Percentiles rank a stretch among this genome's conserved stretches.
phyloP scores from a whole-genome alignment of 768 basidiomycete species.

The Phylloporus scabripes region DNA sequence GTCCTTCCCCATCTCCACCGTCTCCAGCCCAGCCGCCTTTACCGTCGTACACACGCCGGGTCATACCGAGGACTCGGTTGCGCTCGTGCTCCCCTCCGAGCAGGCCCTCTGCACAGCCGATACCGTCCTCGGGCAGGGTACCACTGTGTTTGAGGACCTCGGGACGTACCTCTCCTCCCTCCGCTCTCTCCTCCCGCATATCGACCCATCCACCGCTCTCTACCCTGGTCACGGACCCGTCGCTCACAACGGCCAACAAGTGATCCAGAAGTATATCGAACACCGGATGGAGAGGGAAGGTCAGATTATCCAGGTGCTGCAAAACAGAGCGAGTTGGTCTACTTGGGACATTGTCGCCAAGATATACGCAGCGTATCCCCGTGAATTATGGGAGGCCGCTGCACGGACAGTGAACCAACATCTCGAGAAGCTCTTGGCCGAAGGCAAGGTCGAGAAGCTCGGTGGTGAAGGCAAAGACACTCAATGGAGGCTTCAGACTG shows the following conservation, averaged over 20 bases:
- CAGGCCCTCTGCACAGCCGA: conserved; percentile 84
- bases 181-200: conserved; percentile 43
- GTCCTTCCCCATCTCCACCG: conserved; percentile 34
- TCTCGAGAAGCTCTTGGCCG: conserved; percentile 63
- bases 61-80: conserved; percentile 84
- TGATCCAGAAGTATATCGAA: conserved; percentile 66
- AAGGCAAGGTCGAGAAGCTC: conserved; percentile 49
- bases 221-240: conserved; percentile 91
- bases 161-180: conserved; percentile 63
- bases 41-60: conserved; percentile 82
- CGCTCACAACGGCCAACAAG: conserved; percentile 52
- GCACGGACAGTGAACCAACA: conserved; percentile 65
- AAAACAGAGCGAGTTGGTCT: conserved; percentile 40
- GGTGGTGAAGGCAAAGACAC: conserved; percentile 49
- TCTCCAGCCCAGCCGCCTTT: conserved; percentile 29
- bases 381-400: conserved; percentile 66
- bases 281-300: conserved; percentile 79
- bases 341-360: conserved; percentile 59
- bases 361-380: conserved; percentile 71
- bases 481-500: conserved; percentile 38
- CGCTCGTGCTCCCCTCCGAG: conserved; percentile 63
- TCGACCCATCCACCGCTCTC: conserved; percentile 46
- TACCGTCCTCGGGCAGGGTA: conserved; percentile 86
- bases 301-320: conserved; percentile 59
- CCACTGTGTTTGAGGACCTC: conserved; percentile 85